Evolutionary conservation across 495 filamentous ascomycete genomes (phyloP), one percentile per base, ranked within the genome.

Genomic region (Thermothielavioides terrestris): DNA sequence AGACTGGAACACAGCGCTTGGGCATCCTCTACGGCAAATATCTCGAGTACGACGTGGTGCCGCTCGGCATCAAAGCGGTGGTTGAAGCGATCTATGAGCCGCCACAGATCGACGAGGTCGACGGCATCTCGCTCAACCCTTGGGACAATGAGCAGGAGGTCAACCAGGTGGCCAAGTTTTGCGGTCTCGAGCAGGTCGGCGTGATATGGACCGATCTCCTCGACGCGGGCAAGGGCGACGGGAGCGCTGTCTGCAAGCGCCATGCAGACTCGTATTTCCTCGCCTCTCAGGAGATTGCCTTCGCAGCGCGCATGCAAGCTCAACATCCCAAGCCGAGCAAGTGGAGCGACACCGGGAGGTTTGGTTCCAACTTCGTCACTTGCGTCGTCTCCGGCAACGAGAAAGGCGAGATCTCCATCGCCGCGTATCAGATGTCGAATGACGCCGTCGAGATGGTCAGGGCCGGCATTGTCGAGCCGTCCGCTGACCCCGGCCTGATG

Each of bases 61-160:
- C 92, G 2, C 74, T 99, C 0, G 92, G 92, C 6, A 80, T 97
- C 36, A 99, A 99, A 65, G 92, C 92, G 2, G 82, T 99, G 8
- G 90, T 99, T 0, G 91, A 99, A 67, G 91, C 92, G 25, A 94
- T 99, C 54, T 99, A 96, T 55, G 92, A 99, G 59, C 88, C 90
- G 5, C 94, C 94, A 3, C 92, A 99, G 60, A 71, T 88, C 42
- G 79, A 86, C 56, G 92, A 99, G 62, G 60, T 84, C n/a, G 92
- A 99, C 63, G 92, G 92, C 8, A 77, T 95, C 26, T 89, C 89
- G 1, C 73, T 97, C 23, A 81, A 83, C 49, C 77, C 89, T 7
- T 99, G 92, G 92, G 80, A 84, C 17, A 88, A 88, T 50, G 89
- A 96, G 68, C 72, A 83, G 31, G 86, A 87, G 8, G 73, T 95